Base-by-base conservation (phyloP, 805 yeast genomes). In the Cyberlindnera bimundalis region DNA sequence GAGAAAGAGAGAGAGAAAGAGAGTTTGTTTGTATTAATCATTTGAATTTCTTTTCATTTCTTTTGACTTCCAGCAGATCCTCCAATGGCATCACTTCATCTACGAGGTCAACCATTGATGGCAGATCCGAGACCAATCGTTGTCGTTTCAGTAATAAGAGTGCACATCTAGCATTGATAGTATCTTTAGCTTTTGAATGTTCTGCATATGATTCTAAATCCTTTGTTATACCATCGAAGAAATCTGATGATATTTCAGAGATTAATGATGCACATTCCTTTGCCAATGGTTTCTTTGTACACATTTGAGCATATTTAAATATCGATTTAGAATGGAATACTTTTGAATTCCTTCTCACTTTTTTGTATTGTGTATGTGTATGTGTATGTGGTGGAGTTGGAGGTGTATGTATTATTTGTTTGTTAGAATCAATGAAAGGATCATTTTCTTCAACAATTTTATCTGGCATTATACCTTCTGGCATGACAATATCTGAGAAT, bases 121-220 rank as follows among this genome's bases (percentile, higher is more conserved):
- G 43, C 12, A 41, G 28, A 19, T 51, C 47, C 5, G 26, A 17
- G 2, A 53, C 43, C 7, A 58, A 25, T 17, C 65, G 29, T 33
- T 64, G 68, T 19, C 68, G 49, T 35, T 56, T 53, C 48, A 64
- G 24, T 19, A 67, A 39, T 12, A 58, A 42, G 27, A 51, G 39
- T 4, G 56, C 54, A 14, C 62, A 55, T 10, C 49, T 44, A 9
- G 58, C 45, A 13, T 60, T 58, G 6, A 67, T 42, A 2, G 41
- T 52, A 2, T 49, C 48, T 27, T 49, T 52, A n/a, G 57, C 33
- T 23, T 43, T 48, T 1, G 65, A 56, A 42, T 67, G 71, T 2
- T 47, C 46, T 0, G 69, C 52, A 34, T 64, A 67, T 0, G 62
- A 59, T 1, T 42, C 37, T 5, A 67, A 39, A 39, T 62, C 69